Evolutionary conservation across 768 basidiomycete genomes (phyloP), one percentile per base, ranked within the genome.

Genomic region (Collybia nuda): DNA sequence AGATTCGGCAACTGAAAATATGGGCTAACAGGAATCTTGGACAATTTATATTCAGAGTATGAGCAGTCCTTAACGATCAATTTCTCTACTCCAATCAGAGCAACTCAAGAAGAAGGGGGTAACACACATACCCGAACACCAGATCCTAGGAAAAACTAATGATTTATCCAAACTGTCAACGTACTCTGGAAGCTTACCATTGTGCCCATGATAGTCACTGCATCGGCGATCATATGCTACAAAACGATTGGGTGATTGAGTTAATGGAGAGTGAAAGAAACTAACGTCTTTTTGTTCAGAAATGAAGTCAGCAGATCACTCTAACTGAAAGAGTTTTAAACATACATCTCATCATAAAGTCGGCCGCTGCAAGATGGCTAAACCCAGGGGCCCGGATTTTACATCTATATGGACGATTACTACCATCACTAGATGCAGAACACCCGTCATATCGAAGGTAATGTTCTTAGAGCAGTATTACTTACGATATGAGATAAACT

Each of bases 371-470:
- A 54, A 98, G 78, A 70, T 98, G 96, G 21, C 93, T 93, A 61
- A 96, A 96, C 15, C 95, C 95, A 26, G 95, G 94, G 5, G 95
- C 95, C 61, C 94, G 91, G 60, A 98, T 99, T 70, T 90, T 93
- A 74, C 95, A 98, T 63, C 93, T 78, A 73, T 99, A 98, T 12
- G 96, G 96, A 23, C 95, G 83, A 73, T 98, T 96, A 11, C 91
- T 82, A 44, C 96, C 95, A 70, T 98, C 96, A 56, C 89, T 91
- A 52, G 12, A n/a, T 12, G 21, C 36, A 18, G 47, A 6, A 50
- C 21, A 50, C 29, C 54, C 9, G 28, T 38, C 3, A 22, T 36
- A 41, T 37, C 7, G 24, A 26, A 29, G 21, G 17, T 18, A 3
- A 24, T 45, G 35, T 29, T 18, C 14, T 37, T 15, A 17, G 3